A percentile compares a stretch with the other conserved stretches of the same genome.
Evolutionary conservation across 2,329 filamentous ascomycete species (phyloP).

Genomic region (Dactylellina haptotyla): DNA sequence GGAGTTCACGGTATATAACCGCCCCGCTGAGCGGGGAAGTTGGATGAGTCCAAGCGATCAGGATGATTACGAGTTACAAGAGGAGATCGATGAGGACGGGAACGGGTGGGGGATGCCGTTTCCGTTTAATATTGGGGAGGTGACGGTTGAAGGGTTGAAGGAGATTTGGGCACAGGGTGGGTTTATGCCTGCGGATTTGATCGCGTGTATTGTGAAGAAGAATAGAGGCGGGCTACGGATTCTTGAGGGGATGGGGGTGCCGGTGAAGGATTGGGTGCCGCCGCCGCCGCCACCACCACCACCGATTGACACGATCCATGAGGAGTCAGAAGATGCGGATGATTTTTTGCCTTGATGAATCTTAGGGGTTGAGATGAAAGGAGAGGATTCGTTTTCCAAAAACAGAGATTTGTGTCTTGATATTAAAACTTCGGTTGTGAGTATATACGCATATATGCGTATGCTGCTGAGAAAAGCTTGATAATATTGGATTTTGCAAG

Average conservation of each 20-base stretch:
- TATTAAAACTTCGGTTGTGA: no score
- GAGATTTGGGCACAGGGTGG: conserved; percentile 29
- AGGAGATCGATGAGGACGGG: neutral
- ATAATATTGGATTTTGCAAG: no score
- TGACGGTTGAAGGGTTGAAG: conserved; percentile 29
- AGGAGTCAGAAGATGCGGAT: neutral
- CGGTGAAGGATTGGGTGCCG: neutral
- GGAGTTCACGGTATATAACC: conserved; percentile 15
- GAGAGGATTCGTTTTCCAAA: no score
- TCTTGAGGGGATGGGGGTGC: neutral
- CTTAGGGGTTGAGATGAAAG: no score
- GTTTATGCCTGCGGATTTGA: conserved; percentile 26
- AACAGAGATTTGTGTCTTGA: no score
- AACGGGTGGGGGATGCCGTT: neutral
- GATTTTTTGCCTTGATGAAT: neutral
- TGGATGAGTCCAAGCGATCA: conserved; percentile 21
- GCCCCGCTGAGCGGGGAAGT: neutral
- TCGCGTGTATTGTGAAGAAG: conserved; percentile 27
- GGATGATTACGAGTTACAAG: conserved; percentile 2
- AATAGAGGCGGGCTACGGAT: conserved; percentile 2
- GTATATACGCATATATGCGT: no score
- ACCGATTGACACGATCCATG: no score
- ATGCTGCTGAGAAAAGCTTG: no score
- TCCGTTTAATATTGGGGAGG: conserved; percentile 23
- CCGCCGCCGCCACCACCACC: no score